A percentile compares a stretch with the other conserved stretches of the same genome.
Conservation (phyloP, 257 asterid genomes). For the Przewalskia tangutica region DNA sequence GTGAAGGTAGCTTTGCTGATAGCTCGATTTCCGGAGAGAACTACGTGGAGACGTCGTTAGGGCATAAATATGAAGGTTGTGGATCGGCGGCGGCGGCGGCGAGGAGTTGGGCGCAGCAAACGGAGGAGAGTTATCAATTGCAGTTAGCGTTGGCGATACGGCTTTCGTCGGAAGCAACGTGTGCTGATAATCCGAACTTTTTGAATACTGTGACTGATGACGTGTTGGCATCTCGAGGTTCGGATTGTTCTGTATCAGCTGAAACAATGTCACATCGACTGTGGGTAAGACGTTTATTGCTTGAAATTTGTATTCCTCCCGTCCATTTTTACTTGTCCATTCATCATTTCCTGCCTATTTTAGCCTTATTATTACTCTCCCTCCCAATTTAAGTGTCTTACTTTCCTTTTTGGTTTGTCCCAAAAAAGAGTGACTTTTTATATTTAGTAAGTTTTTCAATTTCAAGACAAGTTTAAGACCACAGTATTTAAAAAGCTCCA, state of each 20-base stretch:
- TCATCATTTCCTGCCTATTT: background rate
- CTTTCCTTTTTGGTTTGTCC: too few relatives aligned
- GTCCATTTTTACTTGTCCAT: background rate
- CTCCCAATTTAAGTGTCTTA: too few relatives aligned
- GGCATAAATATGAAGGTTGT: slow-evolving; percentile 26
- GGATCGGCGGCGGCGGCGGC: slow-evolving; percentile 37
- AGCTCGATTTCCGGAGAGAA: slow-evolving; percentile 81
- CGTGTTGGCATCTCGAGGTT: slow-evolving; percentile 21
- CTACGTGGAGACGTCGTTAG: slow-evolving; percentile 27
- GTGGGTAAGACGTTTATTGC: slow-evolving; percentile 52
- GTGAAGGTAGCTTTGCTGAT: slow-evolving; percentile 90
- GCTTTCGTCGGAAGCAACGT: slow-evolving; percentile 73
- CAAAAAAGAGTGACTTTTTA: too few relatives aligned
- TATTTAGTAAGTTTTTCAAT: too few relatives aligned
- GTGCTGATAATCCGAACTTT: slow-evolving; percentile 78
- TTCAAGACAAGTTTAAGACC: too few relatives aligned
- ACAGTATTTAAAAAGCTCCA: too few relatives aligned
- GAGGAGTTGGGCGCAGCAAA: slow-evolving; percentile 98
- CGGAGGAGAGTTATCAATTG: slow-evolving; percentile 94
- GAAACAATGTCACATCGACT: slow-evolving; percentile 79
- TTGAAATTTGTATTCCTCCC: background rate
- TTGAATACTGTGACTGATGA: slow-evolving; percentile 64
- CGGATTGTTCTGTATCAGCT: slow-evolving; percentile 30
- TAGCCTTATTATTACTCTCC: too few relatives aligned
- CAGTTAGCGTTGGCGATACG: slow-evolving; percentile 91